A percentile compares a stretch with the other conserved stretches of the same genome.
Evolutionary conservation across 345 rosid genomes (phyloP).

Genomic region (Rhodomyrtus tomentosa): DNA sequence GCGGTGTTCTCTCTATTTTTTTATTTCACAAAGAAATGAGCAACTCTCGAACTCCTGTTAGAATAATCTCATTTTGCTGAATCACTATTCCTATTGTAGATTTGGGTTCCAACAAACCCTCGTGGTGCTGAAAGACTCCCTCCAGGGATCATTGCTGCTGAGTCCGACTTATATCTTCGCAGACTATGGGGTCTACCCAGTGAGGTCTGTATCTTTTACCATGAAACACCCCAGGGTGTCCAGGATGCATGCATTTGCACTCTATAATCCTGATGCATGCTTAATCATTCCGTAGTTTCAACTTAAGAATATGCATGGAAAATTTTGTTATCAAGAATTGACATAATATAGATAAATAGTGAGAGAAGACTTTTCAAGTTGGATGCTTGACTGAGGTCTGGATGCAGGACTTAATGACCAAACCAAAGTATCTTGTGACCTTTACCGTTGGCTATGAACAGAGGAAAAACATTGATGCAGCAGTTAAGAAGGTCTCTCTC

Average conservation of each 20-base stretch:
- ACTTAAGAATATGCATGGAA: background rate
- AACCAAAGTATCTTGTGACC: slow-evolving; percentile 70
- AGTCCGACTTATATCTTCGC: slow-evolving; percentile 71
- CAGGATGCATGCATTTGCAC: background rate
- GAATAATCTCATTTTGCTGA: background rate
- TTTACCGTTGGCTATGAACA: slow-evolving; percentile 85
- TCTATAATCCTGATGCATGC: background rate
- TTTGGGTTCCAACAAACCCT: slow-evolving; percentile 91
- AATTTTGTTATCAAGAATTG: background rate
- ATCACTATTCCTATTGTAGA: slow-evolving; percentile 26
- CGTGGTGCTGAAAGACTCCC: slow-evolving; percentile 91
- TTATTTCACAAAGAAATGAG: background rate
- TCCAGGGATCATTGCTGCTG: slow-evolving; percentile 59
- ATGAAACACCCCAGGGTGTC: background rate
- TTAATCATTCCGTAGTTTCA: background rate
- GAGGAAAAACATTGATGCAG: slow-evolving; percentile 69
- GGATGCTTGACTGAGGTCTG: slow-evolving; percentile 11
- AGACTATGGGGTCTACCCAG: slow-evolving; percentile 76
- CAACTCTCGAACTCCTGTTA: background rate
- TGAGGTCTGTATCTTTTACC: slow-evolving; percentile 34
- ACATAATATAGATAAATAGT: background rate
- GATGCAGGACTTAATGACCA: slow-evolving; percentile 61
- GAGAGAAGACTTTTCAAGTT: background rate
- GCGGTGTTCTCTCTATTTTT: background rate
- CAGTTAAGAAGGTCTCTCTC: slow-evolving; percentile 55